Evolutionary conservation across 495 filamentous ascomycete species (phyloP).

Genomic region (Bathelium albidoporum): DNA sequence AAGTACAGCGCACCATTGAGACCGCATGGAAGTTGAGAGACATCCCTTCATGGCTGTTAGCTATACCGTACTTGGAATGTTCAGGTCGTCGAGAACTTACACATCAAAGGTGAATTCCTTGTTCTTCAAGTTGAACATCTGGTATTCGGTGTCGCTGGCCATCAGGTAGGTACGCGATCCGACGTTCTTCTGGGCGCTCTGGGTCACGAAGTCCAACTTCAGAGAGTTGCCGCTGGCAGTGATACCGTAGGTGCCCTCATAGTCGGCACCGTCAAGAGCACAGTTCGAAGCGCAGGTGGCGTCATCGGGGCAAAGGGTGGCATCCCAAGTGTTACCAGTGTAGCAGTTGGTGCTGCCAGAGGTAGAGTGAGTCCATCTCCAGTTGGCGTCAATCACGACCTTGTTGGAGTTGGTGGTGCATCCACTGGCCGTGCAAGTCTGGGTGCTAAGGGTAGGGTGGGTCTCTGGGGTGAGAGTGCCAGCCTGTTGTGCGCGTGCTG

Average conservation of each 20-base stretch:
- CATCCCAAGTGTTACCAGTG: constrained; percentile 26
- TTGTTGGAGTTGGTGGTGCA: constrained; percentile 37
- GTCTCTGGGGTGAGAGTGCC: constrained; percentile 35
- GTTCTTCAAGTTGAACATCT: constrained; percentile 47
- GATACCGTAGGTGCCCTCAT: constrained; percentile 28
- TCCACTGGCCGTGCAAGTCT: constrained; percentile 37
- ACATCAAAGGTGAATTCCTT: constrained; percentile 55
- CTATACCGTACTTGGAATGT: not conserved
- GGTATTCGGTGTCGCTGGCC: constrained; percentile 45
- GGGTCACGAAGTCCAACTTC: constrained; percentile 24
- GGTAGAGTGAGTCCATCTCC: constrained; percentile 29
- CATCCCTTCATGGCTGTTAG: constrained; percentile 29
- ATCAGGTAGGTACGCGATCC: constrained; percentile 53
- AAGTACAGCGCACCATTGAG: constrained; percentile 62
- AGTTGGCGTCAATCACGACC: constrained; percentile 42
- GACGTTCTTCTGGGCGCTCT: constrained; percentile 19
- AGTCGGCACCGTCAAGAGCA: constrained; percentile 34
- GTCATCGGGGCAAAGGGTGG: constrained; percentile 27
- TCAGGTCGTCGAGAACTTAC: not conserved
- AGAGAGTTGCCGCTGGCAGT: constrained; percentile 20
- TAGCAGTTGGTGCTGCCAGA: constrained; percentile 32
- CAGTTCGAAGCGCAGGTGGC: constrained; percentile 31
- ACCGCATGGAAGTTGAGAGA: constrained; percentile 50
- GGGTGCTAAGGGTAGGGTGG: constrained; percentile 41
- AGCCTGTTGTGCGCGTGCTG: constrained; percentile 18